Conservation (phyloP, 352 stramenopile genomes). For the Globisporangium alternatum region DNA sequence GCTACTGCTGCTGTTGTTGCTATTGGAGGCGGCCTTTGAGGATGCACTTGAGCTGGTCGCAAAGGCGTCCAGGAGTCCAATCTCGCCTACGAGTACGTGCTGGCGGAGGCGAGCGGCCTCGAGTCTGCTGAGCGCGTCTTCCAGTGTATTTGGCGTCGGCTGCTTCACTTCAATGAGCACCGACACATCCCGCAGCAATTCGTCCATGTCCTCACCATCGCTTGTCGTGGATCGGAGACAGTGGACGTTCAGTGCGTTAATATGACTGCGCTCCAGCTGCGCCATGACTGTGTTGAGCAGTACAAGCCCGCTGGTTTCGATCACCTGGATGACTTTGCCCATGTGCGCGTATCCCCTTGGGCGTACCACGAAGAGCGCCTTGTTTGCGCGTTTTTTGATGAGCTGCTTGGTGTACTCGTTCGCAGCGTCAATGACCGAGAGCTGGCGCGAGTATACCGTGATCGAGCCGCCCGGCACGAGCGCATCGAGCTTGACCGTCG, state of each 20-base stretch:
- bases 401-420: conserved; percentile 60
- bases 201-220: conserved; percentile 1
- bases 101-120: conserved; percentile 17
- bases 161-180: conserved; percentile 46
- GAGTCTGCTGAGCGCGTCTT: conserved; percentile 23
- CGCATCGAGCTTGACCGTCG: conserved; percentile 57
- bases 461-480: conserved; percentile 68
- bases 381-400: conserved; percentile 31
- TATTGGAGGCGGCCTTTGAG: neutral
- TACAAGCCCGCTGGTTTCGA: conserved; percentile 38
- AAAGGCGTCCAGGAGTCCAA: conserved; percentile 19
- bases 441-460: conserved; percentile 74
- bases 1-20: neutral
- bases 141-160: conserved; percentile 24
- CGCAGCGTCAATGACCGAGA: conserved; percentile 60
- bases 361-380: conserved; percentile 47
- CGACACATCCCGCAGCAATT: conserved; percentile 44
- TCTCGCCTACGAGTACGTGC: conserved; percentile 22
- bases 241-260: conserved; percentile 17
- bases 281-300: conserved; percentile 47
- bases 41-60: neutral
- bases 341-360: conserved; percentile 47
- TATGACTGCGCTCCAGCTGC: conserved; percentile 38
- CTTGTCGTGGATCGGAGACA: neutral
- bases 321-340: conserved; percentile 39